These are phyloP conservation scores for Rhizopogon salebrosus DNA, from an alignment of 768 basidiomycete genomes.

Conservation along the genomic window DNA sequence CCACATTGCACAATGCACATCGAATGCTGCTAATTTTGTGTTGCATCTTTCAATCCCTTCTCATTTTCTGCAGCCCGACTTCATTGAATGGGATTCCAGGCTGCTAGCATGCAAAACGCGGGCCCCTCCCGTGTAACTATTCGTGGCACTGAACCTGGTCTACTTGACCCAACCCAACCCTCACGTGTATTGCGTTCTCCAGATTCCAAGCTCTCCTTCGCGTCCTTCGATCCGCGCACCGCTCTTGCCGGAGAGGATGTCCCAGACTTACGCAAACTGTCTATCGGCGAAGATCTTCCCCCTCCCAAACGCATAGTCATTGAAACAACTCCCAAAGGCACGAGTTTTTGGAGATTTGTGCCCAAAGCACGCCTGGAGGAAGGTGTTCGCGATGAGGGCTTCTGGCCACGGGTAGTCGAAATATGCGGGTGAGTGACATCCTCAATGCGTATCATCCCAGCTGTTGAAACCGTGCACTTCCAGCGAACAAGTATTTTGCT, in stretches of 20 bases:
- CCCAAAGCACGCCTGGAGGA: slow-evolving; percentile 59
- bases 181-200: slow-evolving; percentile 55
- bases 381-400: slow-evolving; percentile 59
- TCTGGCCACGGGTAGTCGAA: slow-evolving; percentile 62
- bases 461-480: slow-evolving; percentile 8
- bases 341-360: slow-evolving; percentile 70
- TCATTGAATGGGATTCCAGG: neutral
- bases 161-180: slow-evolving; percentile 59
- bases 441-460: neutral
- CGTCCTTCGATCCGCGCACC: slow-evolving; percentile 66
- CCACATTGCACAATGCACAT: too few relatives aligned
- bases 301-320: slow-evolving; percentile 71
- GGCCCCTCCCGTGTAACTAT: slow-evolving; percentile 5
- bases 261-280: slow-evolving; percentile 35
- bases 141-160: slow-evolving; percentile 52
- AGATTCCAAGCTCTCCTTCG: slow-evolving; percentile 62
- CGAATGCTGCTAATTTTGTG: neutral
- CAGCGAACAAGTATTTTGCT: slow-evolving; percentile 46
- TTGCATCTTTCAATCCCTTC: neutral
- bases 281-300: slow-evolving; percentile 40
- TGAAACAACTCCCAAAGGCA: slow-evolving; percentile 54
- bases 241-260: slow-evolving; percentile 40
- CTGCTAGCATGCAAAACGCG: neutral
- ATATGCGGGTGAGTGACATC: slow-evolving; percentile 58
- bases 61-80: neutral